Evolutionary conservation across 2,329 filamentous ascomycete genomes (phyloP).

Genomic region (Escovopsis sp.): DNA sequence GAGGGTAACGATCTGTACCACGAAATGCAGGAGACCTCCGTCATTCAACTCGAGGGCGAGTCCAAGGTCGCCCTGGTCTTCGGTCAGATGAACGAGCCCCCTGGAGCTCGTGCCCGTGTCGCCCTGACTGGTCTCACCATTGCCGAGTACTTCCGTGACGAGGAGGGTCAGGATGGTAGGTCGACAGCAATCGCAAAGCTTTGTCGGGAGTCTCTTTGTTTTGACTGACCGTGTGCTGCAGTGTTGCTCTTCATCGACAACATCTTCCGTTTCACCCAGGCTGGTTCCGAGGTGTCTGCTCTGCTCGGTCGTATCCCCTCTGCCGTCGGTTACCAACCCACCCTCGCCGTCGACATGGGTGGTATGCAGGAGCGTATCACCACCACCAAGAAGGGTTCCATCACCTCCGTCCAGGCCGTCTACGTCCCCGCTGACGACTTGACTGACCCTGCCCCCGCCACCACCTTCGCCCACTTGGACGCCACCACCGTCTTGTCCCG

Average conservation of each 20-base stretch:
- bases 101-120: slow-evolving; percentile 98
- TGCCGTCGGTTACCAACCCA: slow-evolving; percentile 99
- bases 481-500: slow-evolving; percentile 99
- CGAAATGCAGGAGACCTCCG: slow-evolving; percentile 99
- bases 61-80: slow-evolving; percentile 99
- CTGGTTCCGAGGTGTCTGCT: slow-evolving; percentile 99
- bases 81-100: slow-evolving; percentile 99
- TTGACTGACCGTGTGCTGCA: slow-evolving; percentile 15
- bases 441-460: slow-evolving; percentile 98
- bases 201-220: background rate
- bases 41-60: slow-evolving; percentile 98
- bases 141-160: slow-evolving; percentile 68
- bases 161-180: slow-evolving; percentile 73
- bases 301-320: slow-evolving; percentile 99
- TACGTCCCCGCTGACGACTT: slow-evolving; percentile 99
- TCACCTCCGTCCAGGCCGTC: slow-evolving; percentile 99
- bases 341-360: slow-evolving; percentile 98
- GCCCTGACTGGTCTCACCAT: slow-evolving; percentile 79
- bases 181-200: slow-evolving; percentile 4
- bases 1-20: slow-evolving; percentile 99
- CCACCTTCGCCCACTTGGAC: slow-evolving; percentile 99
- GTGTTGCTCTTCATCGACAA: slow-evolving; percentile 99
- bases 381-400: slow-evolving; percentile 98
- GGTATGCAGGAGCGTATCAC: slow-evolving; percentile 99
- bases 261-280: slow-evolving; percentile 99